Evolutionary conservation across 2,329 filamentous ascomycete genomes (phyloP).

Genomic region (Cladobotryum mycophilum): DNA sequence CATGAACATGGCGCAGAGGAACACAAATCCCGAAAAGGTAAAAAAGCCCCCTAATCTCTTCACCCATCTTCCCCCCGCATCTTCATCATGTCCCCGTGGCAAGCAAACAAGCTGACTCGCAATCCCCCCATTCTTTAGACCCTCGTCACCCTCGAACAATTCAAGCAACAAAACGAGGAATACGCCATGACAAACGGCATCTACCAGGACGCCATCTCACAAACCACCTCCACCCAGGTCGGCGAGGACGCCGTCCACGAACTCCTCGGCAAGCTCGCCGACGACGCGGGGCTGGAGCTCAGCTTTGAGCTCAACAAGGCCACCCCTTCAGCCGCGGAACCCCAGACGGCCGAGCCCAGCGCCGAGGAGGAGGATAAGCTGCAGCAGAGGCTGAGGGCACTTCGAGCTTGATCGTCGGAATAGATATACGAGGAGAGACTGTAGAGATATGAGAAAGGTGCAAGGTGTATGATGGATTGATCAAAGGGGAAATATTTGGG

Average conservation of each 20-base stretch:
- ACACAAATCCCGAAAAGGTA: slow-evolving; percentile 53
- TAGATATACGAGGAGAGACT: too few species aligned
- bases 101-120: not conserved
- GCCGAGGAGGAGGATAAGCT: slow-evolving; percentile 75
- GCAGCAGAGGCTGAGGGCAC: slow-evolving; percentile 51
- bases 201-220: slow-evolving; percentile 79
- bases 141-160: slow-evolving; percentile 54
- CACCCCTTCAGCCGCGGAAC: slow-evolving; percentile 51
- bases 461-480: not conserved
- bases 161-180: slow-evolving; percentile 57
- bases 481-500: too few species aligned
- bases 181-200: slow-evolving; percentile 63
- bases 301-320: slow-evolving; percentile 63
- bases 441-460: slow-evolving; percentile 6
- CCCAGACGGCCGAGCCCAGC: slow-evolving; percentile 59
- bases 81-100: not conserved
- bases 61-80: not conserved
- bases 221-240: slow-evolving; percentile 66
- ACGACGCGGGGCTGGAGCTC: slow-evolving; percentile 80
- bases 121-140: slow-evolving; percentile 41
- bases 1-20: slow-evolving; percentile 53
- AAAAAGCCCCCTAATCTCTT: too few species aligned
- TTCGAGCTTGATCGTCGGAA: slow-evolving; percentile 37
- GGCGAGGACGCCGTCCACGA: slow-evolving; percentile 81
- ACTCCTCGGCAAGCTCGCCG: slow-evolving; percentile 76